These are phyloP conservation scores for Heliamphora exappendiculata DNA, from an alignment of 148 eudicot species.

Conservation along the genomic window DNA sequence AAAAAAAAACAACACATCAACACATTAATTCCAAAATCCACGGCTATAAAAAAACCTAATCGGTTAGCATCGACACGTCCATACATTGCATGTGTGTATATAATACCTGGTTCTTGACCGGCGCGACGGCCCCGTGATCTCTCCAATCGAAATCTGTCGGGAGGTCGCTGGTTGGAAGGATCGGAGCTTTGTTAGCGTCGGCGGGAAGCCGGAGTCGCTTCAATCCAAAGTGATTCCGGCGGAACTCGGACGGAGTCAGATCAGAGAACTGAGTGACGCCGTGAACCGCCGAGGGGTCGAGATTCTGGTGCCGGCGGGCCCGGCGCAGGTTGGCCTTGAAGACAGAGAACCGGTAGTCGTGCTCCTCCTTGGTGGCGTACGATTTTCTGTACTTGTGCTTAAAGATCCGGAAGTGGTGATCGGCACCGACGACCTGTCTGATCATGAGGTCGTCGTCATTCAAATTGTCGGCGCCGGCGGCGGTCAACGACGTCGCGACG, in stretches of 20 bases:
- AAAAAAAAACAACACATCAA: no score
- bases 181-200: constrained; percentile 45
- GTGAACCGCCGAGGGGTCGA: constrained; percentile 52
- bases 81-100: no score
- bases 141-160: constrained; percentile 58
- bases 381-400: constrained; percentile 36
- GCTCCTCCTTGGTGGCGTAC: constrained; percentile 46
- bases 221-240: constrained; percentile 32
- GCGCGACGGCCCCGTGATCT: constrained; percentile 52
- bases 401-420: constrained; percentile 54
- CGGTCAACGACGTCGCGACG: constrained; percentile 14
- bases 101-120: constrained; percentile 53
- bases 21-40: no score
- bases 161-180: constrained; percentile 40
- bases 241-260: constrained; percentile 44
- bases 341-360: constrained; percentile 49
- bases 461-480: constrained; percentile 4
- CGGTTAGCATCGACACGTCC: no score
- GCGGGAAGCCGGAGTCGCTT: constrained; percentile 33
- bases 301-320: constrained; percentile 42
- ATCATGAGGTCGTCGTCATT: constrained; percentile 32
- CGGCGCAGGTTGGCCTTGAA: constrained; percentile 50
- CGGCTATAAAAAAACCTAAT: no score
- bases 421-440: constrained; percentile 32
- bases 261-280: constrained; percentile 73